These are phyloP conservation scores for Arthroderma sp. DNA, from an alignment of 2,329 filamentous ascomycete genomes.

Conservation along the genomic window DNA sequence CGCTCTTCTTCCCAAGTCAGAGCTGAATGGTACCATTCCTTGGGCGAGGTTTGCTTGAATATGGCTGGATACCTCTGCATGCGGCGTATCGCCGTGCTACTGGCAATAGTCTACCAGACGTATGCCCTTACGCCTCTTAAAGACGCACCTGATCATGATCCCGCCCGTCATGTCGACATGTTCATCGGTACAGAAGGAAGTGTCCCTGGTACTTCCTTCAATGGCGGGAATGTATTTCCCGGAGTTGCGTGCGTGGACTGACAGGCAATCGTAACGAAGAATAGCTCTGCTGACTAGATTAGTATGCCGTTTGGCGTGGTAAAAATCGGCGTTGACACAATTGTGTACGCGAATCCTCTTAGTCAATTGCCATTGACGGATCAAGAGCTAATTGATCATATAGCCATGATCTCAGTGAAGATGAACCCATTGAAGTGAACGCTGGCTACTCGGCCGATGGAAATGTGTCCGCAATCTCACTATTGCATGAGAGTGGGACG, in stretches of 20 bases:
- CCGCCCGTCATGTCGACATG: slow-evolving; percentile 31
- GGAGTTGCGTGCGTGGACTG: slow-evolving; percentile 23
- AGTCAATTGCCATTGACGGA: neutral
- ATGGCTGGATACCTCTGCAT: too few relatives aligned
- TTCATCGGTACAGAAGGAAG: slow-evolving; percentile 37
- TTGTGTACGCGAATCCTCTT: slow-evolving; percentile 22
- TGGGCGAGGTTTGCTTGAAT: too few relatives aligned
- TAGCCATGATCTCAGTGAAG: neutral
- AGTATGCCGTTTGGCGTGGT: slow-evolving; percentile 28
- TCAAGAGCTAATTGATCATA: neutral
- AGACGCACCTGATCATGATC: slow-evolving; percentile 9
- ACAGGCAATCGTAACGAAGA: neutral
- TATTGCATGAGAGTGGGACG: slow-evolving; percentile 39
- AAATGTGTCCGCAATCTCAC: slow-evolving; percentile 37
- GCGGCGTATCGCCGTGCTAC: too few relatives aligned
- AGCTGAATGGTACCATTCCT: too few relatives aligned
- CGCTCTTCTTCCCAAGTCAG: too few relatives aligned
- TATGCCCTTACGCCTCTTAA: too few relatives aligned
- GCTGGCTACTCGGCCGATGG: slow-evolving; percentile 36
- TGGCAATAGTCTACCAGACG: too few relatives aligned
- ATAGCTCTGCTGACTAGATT: neutral
- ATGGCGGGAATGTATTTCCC: slow-evolving; percentile 33
- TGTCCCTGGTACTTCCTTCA: slow-evolving; percentile 26
- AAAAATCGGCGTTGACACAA: slow-evolving; percentile 31
- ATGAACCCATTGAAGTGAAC: slow-evolving; percentile 21